Percentiles rank a stretch among this genome's conserved stretches.
Conservation (phyloP, 192 early-diverging fungal species). For the Rhizophagus clarus region DNA sequence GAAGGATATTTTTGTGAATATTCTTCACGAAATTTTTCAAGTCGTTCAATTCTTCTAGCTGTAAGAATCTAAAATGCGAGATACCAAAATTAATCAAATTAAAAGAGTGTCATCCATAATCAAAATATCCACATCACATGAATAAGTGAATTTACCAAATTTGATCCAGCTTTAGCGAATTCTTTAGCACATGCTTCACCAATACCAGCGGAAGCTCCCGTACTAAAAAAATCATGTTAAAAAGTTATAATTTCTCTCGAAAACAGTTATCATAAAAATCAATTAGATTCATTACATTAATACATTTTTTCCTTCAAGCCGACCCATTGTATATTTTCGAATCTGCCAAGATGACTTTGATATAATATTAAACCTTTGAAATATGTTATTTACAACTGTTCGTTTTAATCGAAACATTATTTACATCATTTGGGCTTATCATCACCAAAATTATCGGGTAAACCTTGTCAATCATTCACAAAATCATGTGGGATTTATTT, state of each 20-base stretch:
- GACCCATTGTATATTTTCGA: conserved; percentile 12
- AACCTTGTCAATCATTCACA: too few relatives aligned
- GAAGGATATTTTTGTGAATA: conserved; percentile 49
- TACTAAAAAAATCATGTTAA: conserved; percentile 39
- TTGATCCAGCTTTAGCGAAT: conserved; percentile 65
- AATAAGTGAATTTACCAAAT: conserved; percentile 48
- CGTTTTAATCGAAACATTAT: too few relatives aligned
- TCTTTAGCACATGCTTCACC: conserved; percentile 72
- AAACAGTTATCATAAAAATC: background rate
- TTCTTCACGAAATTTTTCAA: conserved; percentile 58
- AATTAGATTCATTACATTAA: conserved; percentile 34
- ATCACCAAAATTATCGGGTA: too few relatives aligned
- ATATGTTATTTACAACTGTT: too few relatives aligned
- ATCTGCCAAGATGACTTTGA: too few relatives aligned
- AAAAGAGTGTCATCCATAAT: background rate
- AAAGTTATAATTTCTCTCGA: background rate
- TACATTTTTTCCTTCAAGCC: conserved; percentile 40
- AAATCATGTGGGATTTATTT: too few relatives aligned
- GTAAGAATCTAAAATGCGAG: conserved; percentile 49
- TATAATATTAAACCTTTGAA: too few relatives aligned
- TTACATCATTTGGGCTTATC: too few relatives aligned
- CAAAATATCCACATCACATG: background rate
- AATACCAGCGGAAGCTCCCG: conserved; percentile 73
- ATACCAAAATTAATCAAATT: too few relatives aligned
- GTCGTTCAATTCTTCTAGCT: conserved; percentile 65